Evolutionary conservation across 179 eudicot genomes (phyloP), one percentile per base, ranked within the genome.

Genomic region (Gypsophila paniculata): DNA sequence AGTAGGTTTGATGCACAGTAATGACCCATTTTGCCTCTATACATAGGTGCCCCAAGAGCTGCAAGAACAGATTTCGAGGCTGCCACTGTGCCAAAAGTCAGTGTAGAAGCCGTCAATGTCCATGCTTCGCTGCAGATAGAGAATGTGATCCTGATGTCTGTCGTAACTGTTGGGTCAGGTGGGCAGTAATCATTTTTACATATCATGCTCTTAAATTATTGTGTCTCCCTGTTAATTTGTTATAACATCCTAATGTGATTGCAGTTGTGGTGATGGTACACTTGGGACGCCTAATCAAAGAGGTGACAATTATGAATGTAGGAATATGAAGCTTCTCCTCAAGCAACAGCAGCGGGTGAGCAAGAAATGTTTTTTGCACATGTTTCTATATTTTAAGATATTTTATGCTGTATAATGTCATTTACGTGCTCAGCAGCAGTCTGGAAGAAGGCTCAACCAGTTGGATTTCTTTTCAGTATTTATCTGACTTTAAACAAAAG

Each of bases 71-170:
- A 73, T 94, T 94, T 76, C 83, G 97, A 77, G 99, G 99, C 29
- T 94, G 99, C 81, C 97, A 91, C 74, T 94, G 99, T 85, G 96
- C 97, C 68, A 94, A 94, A 81, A 91, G 97, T 81, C 96, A 94
- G 79, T 94, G 99, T 74, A 83, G 99, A 87, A 91, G 99, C 74
- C 91, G 99, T 60, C 99, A 94, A 68, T 94, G 99, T 74, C 99
- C 99, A 14, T 94, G 99, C 76, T 94, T 94, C 85, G 99, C 99
- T 76, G 99, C 97, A 17, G 94, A 86, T 66, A 83, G 99, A 74
- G 99, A 94, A 79, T 94, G 99, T 79, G 99, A 94, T 80, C 99
- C 99, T 57, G 99, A 94, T 87, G 97, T 94, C 68, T 94, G 99
- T 76, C 86, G 97, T 76, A 91, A 94, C 82, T 94, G 99, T 77